These are phyloP conservation scores for Lentinula raphanica DNA, from an alignment of 768 basidiomycete species.

Conservation along the genomic window DNA sequence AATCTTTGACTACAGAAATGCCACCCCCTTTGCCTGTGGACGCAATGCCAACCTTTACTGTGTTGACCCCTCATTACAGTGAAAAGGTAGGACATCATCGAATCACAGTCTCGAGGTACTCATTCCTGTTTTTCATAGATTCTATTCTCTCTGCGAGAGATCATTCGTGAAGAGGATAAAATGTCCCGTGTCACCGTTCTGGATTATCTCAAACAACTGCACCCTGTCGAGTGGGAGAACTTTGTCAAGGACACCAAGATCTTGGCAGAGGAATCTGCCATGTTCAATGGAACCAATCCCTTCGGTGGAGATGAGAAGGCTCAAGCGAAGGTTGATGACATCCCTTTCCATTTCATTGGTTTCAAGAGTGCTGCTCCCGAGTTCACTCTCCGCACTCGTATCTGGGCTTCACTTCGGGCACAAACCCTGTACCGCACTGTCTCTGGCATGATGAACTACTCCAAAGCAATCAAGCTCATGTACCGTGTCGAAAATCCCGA, in stretches of 20 bases:
- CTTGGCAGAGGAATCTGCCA: constrained; percentile 88
- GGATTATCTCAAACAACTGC: constrained; percentile 97
- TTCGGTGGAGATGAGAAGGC: constrained; percentile 75
- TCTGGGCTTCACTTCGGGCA: constrained; percentile 98
- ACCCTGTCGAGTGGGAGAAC: constrained; percentile 98
- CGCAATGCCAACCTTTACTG: constrained; percentile 99
- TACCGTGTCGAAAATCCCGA: constrained; percentile 99
- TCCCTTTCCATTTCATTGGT: constrained; percentile 97
- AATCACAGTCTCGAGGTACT: constrained; percentile 1
- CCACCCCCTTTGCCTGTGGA: constrained; percentile 94
- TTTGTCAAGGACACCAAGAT: constrained; percentile 99
- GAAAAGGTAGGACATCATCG: constrained; percentile 64
- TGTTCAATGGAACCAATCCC: constrained; percentile 74
- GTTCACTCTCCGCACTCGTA: constrained; percentile 96
- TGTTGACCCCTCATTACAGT: constrained; percentile 96
- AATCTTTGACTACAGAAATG: constrained; percentile 91
- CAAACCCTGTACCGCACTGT: constrained; percentile 98
- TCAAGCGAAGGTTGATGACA: constrained; percentile 78
- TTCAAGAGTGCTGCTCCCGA: constrained; percentile 99
- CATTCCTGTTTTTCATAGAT: constrained; percentile 44
- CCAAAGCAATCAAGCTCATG: constrained; percentile 98
- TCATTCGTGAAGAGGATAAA: constrained; percentile 97
- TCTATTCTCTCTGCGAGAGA: constrained; percentile 91
- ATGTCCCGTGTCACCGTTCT: constrained; percentile 94
- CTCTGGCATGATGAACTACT: constrained; percentile 99